Conservation (phyloP, 2,329 filamentous ascomycete species). For the Ascochyta viciae-villosae region DNA sequence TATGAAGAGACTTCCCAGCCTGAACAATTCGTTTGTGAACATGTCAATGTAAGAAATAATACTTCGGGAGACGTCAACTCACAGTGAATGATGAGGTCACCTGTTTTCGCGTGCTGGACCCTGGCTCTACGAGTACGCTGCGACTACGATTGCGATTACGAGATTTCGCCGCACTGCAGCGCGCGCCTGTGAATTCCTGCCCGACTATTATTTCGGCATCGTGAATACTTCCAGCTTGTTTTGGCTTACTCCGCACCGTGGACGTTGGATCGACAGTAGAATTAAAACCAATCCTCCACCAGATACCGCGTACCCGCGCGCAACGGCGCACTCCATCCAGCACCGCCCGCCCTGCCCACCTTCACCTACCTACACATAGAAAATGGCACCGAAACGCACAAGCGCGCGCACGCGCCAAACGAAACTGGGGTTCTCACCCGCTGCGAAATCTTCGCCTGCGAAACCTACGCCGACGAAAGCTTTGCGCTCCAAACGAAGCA, state of each 20-base stretch:
- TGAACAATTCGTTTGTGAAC: too few species aligned
- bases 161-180: too few species aligned
- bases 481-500: constrained; percentile 38
- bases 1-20: too few species aligned
- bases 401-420: constrained; percentile 47
- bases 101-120: constrained; percentile 17
- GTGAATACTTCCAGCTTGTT: too few species aligned
- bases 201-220: too few species aligned
- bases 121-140: not conserved
- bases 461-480: constrained; percentile 23
- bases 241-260: too few species aligned
- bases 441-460: constrained; percentile 51
- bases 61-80: too few species aligned
- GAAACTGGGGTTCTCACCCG: constrained; percentile 53
- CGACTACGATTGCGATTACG: too few species aligned
- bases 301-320: not conserved
- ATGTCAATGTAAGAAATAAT: not conserved
- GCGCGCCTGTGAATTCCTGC: too few species aligned
- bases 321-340: not conserved
- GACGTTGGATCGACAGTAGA: too few species aligned
- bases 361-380: not conserved
- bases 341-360: not conserved
- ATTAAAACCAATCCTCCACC: too few species aligned
- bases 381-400: constrained; percentile 37
- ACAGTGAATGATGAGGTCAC: constrained; percentile 7